A percentile compares a stretch with the other conserved stretches of the same genome.
phyloP scores from a whole-genome alignment of 306 rosid species.

The Glycine tomentella region DNA sequence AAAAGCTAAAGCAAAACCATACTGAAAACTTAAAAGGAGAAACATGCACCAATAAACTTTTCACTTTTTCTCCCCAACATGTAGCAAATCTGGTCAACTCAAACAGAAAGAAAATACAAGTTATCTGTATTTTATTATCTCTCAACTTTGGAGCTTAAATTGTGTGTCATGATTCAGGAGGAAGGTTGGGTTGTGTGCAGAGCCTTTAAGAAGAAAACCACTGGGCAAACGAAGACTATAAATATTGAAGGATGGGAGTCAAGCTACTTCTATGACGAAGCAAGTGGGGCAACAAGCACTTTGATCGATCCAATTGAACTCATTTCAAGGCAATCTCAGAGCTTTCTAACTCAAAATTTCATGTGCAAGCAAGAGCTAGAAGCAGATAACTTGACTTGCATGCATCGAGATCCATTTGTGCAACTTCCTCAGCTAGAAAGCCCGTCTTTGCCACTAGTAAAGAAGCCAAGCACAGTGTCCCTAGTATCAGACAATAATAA shows the following conservation, averaged over 20 bases:
- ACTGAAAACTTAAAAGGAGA: not conserved
- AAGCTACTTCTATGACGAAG: conserved; percentile 74
- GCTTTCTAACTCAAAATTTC: conserved; percentile 55
- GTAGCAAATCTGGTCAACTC: conserved; percentile 13
- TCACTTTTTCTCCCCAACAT: not conserved
- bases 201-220: conserved; percentile 91
- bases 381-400: conserved; percentile 57
- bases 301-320: conserved; percentile 67
- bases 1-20: conserved; percentile 36
- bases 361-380: conserved; percentile 88
- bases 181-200: conserved; percentile 99
- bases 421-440: conserved; percentile 86
- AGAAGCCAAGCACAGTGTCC: conserved; percentile 66
- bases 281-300: conserved; percentile 49
- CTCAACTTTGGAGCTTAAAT: conserved; percentile 13
- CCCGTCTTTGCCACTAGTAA: conserved; percentile 71
- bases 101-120: not conserved
- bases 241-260: conserved; percentile 74
- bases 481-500: conserved; percentile 54
- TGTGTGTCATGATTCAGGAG: conserved; percentile 61
- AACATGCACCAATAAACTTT: not conserved
- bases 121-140: not conserved
- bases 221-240: conserved; percentile 56
- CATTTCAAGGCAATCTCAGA: conserved; percentile 67
- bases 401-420: conserved; percentile 62